These are phyloP conservation scores for Suillus cothurnatus DNA, from an alignment of 768 basidiomycete genomes.

Conservation along the genomic window DNA sequence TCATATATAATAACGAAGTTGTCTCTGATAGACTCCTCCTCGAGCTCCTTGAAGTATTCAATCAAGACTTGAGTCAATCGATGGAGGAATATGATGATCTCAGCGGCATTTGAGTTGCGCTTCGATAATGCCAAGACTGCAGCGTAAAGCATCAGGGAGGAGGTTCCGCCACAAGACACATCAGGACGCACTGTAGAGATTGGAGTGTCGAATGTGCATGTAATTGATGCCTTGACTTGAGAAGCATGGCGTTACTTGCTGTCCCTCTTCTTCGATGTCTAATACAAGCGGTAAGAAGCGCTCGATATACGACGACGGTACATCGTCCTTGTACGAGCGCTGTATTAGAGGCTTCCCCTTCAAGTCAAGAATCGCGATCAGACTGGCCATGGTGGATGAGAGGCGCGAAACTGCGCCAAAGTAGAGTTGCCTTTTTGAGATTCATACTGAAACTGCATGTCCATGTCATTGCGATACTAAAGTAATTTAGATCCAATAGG, in stretches of 20 bases:
- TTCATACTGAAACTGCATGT: not conserved
- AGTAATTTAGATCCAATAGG: not conserved
- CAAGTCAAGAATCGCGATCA: slow-evolving; percentile 95
- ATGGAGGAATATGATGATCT: slow-evolving; percentile 96
- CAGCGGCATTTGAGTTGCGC: slow-evolving; percentile 93
- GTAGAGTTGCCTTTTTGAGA: slow-evolving; percentile 5
- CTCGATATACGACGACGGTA: slow-evolving; percentile 86
- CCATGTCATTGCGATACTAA: not conserved
- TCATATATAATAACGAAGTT: slow-evolving; percentile 99
- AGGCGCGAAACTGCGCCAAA: not conserved
- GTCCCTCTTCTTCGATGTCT: slow-evolving; percentile 96
- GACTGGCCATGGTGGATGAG: slow-evolving; percentile 48
- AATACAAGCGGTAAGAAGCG: slow-evolving; percentile 91
- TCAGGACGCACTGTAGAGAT: slow-evolving; percentile 81
- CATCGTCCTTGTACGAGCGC: slow-evolving; percentile 95
- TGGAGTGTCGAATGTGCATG: slow-evolving; percentile 98
- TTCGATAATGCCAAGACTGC: slow-evolving; percentile 94
- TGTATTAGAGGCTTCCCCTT: slow-evolving; percentile 99
- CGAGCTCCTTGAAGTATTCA: slow-evolving; percentile 99
- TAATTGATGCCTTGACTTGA: slow-evolving; percentile 95
- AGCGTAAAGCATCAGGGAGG: not conserved
- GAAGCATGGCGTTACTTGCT: slow-evolving; percentile 96
- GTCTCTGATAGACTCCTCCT: slow-evolving; percentile 98
- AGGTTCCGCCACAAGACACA: not conserved
- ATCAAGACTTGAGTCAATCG: slow-evolving; percentile 89